A percentile compares a stretch with the other conserved stretches of the same genome.
Evolutionary conservation across 1,284 basidiomycete genomes (phyloP).

Genomic region (Polyporus tsugae): DNA sequence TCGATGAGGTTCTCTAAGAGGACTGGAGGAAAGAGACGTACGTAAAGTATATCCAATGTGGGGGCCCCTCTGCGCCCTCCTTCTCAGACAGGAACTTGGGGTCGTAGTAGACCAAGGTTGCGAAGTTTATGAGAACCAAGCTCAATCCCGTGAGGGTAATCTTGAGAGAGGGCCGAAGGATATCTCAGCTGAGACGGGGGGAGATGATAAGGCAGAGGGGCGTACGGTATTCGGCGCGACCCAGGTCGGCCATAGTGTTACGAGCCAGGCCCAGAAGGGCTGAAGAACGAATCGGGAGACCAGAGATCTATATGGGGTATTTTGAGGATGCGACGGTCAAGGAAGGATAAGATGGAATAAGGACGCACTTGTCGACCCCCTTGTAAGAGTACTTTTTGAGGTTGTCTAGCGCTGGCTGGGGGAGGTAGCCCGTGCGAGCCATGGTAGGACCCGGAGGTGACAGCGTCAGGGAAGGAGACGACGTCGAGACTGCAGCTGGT

Average conservation of each 20-base stretch:
- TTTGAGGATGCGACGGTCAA: slow-evolving; percentile 11
- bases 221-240: slow-evolving; percentile 93
- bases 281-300: slow-evolving; percentile 84
- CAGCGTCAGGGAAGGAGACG: slow-evolving; percentile 9
- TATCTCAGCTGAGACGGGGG: background rate
- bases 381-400: slow-evolving; percentile 75
- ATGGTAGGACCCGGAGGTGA: no score
- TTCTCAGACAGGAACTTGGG: slow-evolving; percentile 76
- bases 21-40: slow-evolving; percentile 47
- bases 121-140: slow-evolving; percentile 88
- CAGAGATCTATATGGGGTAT: slow-evolving; percentile 60
- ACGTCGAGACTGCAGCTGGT: background rate
- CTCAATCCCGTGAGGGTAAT: slow-evolving; percentile 86
- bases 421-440: slow-evolving; percentile 51
- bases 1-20: background rate
- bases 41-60: slow-evolving; percentile 89
- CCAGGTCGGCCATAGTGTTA: slow-evolving; percentile 87
- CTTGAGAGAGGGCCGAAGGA: slow-evolving; percentile 47
- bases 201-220: background rate
- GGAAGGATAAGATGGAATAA: slow-evolving; percentile 4
- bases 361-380: slow-evolving; percentile 72
- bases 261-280: slow-evolving; percentile 96
- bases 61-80: slow-evolving; percentile 68
- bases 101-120: slow-evolving; percentile 85
- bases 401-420: slow-evolving; percentile 64